These are phyloP conservation scores for Salix exigua DNA, from an alignment of 345 rosid genomes.

Conservation along the genomic window DNA sequence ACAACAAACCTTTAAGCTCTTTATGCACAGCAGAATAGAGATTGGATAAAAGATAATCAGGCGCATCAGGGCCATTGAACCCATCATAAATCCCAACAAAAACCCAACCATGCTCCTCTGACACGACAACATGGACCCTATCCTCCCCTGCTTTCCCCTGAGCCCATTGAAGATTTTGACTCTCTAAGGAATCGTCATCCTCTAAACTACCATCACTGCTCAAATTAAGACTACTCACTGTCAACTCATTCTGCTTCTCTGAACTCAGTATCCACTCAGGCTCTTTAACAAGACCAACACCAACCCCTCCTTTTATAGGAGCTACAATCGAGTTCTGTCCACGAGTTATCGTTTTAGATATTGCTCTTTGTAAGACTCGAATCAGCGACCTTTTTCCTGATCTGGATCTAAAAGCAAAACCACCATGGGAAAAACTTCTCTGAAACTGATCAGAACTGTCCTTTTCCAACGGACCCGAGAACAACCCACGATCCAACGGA, in stretches of 20 bases:
- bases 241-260: slow-evolving; percentile 52
- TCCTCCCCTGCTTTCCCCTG: slow-evolving; percentile 99
- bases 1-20: slow-evolving; percentile 62
- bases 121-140: slow-evolving; percentile 84
- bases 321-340: slow-evolving; percentile 80
- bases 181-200: slow-evolving; percentile 52
- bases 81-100: slow-evolving; percentile 97
- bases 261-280: slow-evolving; percentile 61
- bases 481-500: slow-evolving; percentile 70
- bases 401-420: slow-evolving; percentile 47
- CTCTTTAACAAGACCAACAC: slow-evolving; percentile 44
- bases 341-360: slow-evolving; percentile 59
- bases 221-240: slow-evolving; percentile 51
- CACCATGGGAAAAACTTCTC: slow-evolving; percentile 80
- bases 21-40: slow-evolving; percentile 63
- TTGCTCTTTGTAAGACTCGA: slow-evolving; percentile 63
- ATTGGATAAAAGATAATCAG: slow-evolving; percentile 68
- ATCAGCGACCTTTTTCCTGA: slow-evolving; percentile 58
- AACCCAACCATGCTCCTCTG: slow-evolving; percentile 85
- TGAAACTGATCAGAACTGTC: slow-evolving; percentile 52
- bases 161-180: slow-evolving; percentile 82
- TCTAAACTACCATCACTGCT: slow-evolving; percentile 77
- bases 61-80: slow-evolving; percentile 90
- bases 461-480: slow-evolving; percentile 46
- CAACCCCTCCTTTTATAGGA: slow-evolving; percentile 56